phyloP scores from a whole-genome alignment of 2,329 filamentous ascomycete species.

The Colletotrichum eremochloae region DNA sequence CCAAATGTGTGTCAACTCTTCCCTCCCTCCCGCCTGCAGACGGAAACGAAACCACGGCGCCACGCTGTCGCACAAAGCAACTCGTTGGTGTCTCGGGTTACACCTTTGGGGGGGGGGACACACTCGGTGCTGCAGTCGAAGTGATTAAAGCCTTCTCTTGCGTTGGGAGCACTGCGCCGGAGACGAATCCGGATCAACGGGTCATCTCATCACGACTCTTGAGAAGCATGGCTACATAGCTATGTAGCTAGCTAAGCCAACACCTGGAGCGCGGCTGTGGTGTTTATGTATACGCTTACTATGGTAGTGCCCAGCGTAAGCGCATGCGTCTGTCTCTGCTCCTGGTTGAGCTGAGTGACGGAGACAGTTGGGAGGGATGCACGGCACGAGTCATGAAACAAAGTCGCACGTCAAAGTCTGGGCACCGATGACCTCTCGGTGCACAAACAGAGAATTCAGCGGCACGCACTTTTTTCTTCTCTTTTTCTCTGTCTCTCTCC shows the following conservation, averaged over 20 bases:
- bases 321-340: background rate
- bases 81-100: background rate
- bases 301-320: background rate
- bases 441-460: background rate
- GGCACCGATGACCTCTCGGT: background rate
- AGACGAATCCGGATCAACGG: background rate
- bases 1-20: background rate
- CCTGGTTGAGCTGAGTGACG: background rate
- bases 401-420: conserved; percentile 8
- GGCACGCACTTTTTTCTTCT: background rate
- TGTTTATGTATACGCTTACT: conserved; percentile 2
- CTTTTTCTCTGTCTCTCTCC: background rate
- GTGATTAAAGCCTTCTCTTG: background rate
- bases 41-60: background rate
- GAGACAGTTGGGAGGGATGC: background rate
- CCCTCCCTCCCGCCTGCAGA: no score
- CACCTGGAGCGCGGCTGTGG: background rate
- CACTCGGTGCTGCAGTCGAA: background rate
- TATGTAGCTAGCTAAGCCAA: background rate
- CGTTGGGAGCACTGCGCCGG: background rate
- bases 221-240: no score
- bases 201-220: background rate
- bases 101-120: background rate
- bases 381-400: conserved; percentile 30
- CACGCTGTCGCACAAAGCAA: conserved; percentile 1